Evolutionary conservation across 208 protist genomes (phyloP), one percentile per base, ranked within the genome.

Genomic region (Leishmania turanica): DNA sequence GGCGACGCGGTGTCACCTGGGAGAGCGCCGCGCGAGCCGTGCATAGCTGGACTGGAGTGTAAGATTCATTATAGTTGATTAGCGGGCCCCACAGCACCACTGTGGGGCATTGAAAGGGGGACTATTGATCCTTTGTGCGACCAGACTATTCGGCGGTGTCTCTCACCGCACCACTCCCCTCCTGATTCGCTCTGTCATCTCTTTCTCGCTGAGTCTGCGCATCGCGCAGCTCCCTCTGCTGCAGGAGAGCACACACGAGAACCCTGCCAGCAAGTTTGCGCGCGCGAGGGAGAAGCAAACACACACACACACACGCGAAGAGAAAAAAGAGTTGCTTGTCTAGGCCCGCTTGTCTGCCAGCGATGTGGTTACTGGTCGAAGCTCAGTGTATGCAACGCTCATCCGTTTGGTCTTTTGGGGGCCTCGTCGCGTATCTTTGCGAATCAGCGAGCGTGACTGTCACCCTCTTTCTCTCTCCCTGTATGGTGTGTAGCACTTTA

Each of bases 1-100:
- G 56, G 37, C 49, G 56, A 45, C 56, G 54, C 37, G 74, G 74
- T 9, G 8, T 77, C n/a, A 64, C 74, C 21, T 58, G 47, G 74
- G 74, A 66, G 54, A 19, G 40, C 24, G 37, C 37, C 6, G 56
- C 56, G 54, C 54, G 54, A n/a, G 40, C 54, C 31, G 49, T 77
- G 72, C 72, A 60, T 60, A 62, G 72, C 72, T 76, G 72, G 72
- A 42, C 49, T 24, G 31, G 72, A 58, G 53, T 37, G 27, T 76
- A 42, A 37, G 72, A 11, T n/a, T 7, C 21, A 49, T 71, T 24
- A 71, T 47, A n/a, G 66, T 45, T 27, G 66, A 71, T 68, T 68
- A 68, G 40, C 15, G 6, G 15, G 40, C 21, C 31, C 31, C 27
- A 13, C 17, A 6, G 66, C 21, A n/a, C 66, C 19, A 27, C 40